These are phyloP conservation scores for Mycena olivaceomarginata DNA, from an alignment of 768 basidiomycete genomes.

Conservation along the genomic window DNA sequence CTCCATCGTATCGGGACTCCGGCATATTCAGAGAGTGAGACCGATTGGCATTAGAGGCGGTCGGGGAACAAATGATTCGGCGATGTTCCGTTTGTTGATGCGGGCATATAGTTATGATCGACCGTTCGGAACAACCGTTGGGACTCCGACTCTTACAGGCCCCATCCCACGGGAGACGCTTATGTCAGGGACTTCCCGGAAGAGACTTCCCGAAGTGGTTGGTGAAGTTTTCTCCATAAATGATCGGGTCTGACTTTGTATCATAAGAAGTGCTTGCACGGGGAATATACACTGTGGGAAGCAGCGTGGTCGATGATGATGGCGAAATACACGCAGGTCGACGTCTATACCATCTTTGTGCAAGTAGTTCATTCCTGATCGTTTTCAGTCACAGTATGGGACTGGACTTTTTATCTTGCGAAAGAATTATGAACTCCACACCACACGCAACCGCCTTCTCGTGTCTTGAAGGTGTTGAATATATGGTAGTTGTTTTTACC, in stretches of 20 bases:
- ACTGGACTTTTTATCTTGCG: constrained; percentile 93
- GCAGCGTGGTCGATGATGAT: constrained; percentile 93
- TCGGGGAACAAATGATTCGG: constrained; percentile 51
- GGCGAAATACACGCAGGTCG: constrained; percentile 86
- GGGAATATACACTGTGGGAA: constrained; percentile 86
- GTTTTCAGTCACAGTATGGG: constrained; percentile 72
- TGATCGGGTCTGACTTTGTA: constrained; percentile 52
- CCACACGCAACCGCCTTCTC: too few species aligned
- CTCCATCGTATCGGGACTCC: constrained; percentile 89
- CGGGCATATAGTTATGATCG: constrained; percentile 81
- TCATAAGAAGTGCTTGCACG: constrained; percentile 90
- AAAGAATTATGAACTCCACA: constrained; percentile 93
- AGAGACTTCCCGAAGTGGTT: constrained; percentile 71
- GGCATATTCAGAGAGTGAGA: constrained; percentile 94
- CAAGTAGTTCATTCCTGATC: constrained; percentile 1
- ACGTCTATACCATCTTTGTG: constrained; percentile 46
- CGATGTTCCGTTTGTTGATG: constrained; percentile 24
- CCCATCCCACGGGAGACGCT: constrained; percentile 75
- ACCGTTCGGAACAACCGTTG: constrained; percentile 95
- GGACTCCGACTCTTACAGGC: constrained; percentile 85
- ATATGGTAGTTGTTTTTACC: too few species aligned
- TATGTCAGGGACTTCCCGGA: constrained; percentile 85
- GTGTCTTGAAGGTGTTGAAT: too few species aligned
- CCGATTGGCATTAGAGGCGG: constrained; percentile 74
- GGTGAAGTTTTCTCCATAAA: background rate